phyloP scores from a whole-genome alignment of 495 filamentous ascomycete species.

The Filosporella fistucella region DNA sequence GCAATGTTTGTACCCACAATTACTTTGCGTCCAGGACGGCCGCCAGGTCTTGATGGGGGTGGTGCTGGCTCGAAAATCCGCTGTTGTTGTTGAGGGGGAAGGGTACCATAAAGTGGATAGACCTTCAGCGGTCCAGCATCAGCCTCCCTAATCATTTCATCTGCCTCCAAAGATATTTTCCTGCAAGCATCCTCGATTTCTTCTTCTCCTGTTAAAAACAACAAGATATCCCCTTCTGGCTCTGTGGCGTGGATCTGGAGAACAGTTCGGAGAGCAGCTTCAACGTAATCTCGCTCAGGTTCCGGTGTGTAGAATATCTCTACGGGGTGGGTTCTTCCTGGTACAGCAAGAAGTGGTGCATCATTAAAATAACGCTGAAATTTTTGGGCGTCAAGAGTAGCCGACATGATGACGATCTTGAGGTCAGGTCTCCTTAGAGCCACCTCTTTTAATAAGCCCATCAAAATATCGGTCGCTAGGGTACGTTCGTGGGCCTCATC shows the following conservation, averaged over 20 bases:
- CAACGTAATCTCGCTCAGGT: conserved; percentile 93
- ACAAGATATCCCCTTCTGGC: conserved; percentile 86
- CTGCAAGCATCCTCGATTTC: conserved; percentile 96
- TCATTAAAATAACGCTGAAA: conserved; percentile 98
- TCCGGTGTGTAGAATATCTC: conserved; percentile 98
- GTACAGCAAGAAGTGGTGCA: conserved; percentile 89
- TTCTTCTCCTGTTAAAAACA: conserved; percentile 98
- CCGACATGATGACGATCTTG: conserved; percentile 98
- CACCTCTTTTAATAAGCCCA: conserved; percentile 90
- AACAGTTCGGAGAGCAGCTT: conserved; percentile 89
- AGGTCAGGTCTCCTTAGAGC: conserved; percentile 73
- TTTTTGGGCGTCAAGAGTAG: conserved; percentile 93
- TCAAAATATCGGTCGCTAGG: conserved; percentile 90
- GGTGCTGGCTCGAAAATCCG: conserved; percentile 91
- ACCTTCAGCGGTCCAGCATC: conserved; percentile 86
- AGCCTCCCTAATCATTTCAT: conserved; percentile 85
- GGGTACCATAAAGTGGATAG: conserved; percentile 90
- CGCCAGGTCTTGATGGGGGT: conserved; percentile 62
- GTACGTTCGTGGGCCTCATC: conserved; percentile 98
- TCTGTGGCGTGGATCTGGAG: conserved; percentile 94
- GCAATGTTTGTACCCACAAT: conserved; percentile 98
- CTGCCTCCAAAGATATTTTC: conserved; percentile 84
- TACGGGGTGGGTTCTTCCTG: conserved; percentile 92
- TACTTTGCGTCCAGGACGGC: conserved; percentile 86
- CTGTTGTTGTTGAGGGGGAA: conserved; percentile 91